A percentile compares a stretch with the other conserved stretches of the same genome.
Conservation (phyloP, 331 rosid genomes). For the Prunus yedoensis region DNA sequence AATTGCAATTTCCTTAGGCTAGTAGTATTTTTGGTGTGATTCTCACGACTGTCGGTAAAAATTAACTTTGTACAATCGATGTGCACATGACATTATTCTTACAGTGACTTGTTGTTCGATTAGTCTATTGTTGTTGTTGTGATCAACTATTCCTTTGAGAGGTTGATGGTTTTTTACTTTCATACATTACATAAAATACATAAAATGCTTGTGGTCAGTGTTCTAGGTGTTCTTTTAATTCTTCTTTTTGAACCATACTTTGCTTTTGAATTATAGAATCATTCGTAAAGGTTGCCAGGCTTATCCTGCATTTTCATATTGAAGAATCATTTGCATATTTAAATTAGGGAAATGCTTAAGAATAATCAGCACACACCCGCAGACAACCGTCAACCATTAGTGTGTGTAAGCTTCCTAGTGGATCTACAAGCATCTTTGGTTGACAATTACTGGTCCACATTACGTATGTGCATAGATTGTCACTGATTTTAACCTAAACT, state of each 20-base stretch:
- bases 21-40: background rate
- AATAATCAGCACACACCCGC: background rate
- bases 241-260: background rate
- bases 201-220: background rate
- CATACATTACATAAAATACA: background rate
- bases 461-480: no score
- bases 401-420: background rate
- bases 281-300: background rate
- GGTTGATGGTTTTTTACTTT: background rate
- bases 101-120: background rate
- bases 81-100: slow-evolving; percentile 5
- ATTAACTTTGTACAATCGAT: background rate
- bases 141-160: background rate
- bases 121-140: background rate
- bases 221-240: background rate
- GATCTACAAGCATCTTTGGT: background rate
- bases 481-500: background rate
- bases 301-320: background rate
- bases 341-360: no score
- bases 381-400: background rate
- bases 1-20: background rate
- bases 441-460: background rate
- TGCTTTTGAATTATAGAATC: background rate
- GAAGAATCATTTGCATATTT: no score
- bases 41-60: background rate